Percentiles rank a stretch among this genome's conserved stretches.
phyloP scores from a whole-genome alignment of 2,329 filamentous ascomycete genomes.

The Neopestalotiopsis clavispora region DNA sequence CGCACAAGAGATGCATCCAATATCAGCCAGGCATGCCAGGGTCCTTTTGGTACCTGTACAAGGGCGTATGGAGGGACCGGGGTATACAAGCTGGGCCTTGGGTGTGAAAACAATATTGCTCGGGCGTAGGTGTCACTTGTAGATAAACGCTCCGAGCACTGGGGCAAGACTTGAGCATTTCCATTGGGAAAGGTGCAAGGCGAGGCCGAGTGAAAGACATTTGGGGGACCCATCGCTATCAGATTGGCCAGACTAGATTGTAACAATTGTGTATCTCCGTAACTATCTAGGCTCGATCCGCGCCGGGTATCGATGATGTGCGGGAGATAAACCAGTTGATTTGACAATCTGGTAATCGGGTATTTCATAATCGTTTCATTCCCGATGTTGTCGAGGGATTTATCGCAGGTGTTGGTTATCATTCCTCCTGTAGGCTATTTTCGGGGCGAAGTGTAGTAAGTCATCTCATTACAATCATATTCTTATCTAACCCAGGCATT shows the following conservation, averaged over 20 bases:
- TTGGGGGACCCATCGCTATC: neutral
- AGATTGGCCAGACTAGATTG: neutral
- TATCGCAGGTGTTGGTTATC: too few species aligned
- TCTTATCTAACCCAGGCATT: too few species aligned
- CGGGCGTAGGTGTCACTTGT: slow-evolving; percentile 1
- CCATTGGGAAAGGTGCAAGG: slow-evolving; percentile 11
- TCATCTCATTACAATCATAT: too few species aligned
- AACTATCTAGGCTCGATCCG: neutral
- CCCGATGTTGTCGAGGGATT: too few species aligned
- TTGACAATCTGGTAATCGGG: too few species aligned
- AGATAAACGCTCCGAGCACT: slow-evolving; percentile 10
- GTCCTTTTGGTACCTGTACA: slow-evolving; percentile 9
- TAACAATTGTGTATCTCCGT: neutral
- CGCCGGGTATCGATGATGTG: neutral
- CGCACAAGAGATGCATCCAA: slow-evolving; percentile 8
- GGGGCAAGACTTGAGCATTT: neutral
- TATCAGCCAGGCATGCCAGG: slow-evolving; percentile 3
- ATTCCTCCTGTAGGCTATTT: too few species aligned
- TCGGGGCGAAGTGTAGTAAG: too few species aligned
- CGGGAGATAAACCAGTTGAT: too few species aligned
- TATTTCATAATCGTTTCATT: too few species aligned
- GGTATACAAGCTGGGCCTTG: neutral
- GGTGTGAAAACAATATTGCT: slow-evolving; percentile 15
- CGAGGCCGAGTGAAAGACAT: neutral
- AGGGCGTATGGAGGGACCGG: too few species aligned